Percentiles rank a stretch among this genome's conserved stretches.
Evolutionary conservation across 768 basidiomycete species (phyloP).

Genomic region (Hygrocybe coccinea): DNA sequence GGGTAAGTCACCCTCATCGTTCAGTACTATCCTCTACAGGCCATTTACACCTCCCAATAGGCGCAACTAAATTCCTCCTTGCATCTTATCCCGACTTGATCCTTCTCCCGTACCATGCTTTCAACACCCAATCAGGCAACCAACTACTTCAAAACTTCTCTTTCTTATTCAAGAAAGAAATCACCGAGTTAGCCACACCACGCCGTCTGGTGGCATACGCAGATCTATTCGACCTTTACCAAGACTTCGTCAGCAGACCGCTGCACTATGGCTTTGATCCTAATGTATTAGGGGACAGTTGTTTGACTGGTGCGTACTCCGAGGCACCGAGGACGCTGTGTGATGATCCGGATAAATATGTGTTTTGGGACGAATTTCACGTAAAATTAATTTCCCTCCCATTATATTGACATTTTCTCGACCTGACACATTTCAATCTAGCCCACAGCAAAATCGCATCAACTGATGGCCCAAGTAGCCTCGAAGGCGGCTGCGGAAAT

Average conservation of each 20-base stretch:
- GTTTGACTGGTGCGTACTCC: not conserved
- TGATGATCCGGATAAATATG: not conserved
- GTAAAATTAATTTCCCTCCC: not conserved
- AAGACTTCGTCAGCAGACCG: not conserved
- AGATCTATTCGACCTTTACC: not conserved
- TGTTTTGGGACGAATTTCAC: not conserved
- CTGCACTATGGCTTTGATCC: not conserved
- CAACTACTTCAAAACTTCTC: not conserved
- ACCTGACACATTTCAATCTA: too few relatives aligned
- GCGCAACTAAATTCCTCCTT: not conserved
- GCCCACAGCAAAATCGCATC: too few relatives aligned
- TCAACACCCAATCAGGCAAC: not conserved
- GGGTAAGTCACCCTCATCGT: not conserved
- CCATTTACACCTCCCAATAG: not conserved
- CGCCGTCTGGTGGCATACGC: not conserved
- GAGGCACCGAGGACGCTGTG: not conserved
- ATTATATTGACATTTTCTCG: too few relatives aligned
- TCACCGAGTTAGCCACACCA: not conserved
- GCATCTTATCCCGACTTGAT: not conserved
- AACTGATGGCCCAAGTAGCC: too few relatives aligned
- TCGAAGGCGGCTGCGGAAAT: too few relatives aligned
- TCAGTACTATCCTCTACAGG: not conserved
- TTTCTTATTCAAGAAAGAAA: not conserved
- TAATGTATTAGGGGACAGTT: not conserved
- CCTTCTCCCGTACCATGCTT: not conserved